phyloP scores from a whole-genome alignment of 306 rosid genomes.

The Quercus variabilis region DNA sequence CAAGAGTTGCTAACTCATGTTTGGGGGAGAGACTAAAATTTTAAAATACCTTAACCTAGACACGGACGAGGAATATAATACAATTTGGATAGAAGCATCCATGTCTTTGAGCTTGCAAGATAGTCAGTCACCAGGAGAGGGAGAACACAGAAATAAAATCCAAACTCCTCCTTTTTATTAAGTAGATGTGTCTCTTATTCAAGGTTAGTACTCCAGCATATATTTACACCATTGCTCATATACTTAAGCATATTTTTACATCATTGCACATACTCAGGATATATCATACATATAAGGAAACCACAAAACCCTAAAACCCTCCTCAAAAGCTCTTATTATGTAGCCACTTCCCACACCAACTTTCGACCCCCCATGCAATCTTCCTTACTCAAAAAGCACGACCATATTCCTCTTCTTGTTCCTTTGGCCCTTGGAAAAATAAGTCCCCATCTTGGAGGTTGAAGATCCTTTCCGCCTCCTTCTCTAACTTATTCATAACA shows the following conservation, averaged over 20 bases:
- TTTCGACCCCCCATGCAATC: neutral
- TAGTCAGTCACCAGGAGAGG: too few species aligned
- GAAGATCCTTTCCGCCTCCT: slow-evolving; percentile 45
- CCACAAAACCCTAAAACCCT: neutral
- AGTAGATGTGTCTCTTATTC: neutral
- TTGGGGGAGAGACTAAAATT: too few species aligned
- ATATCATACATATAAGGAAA: neutral
- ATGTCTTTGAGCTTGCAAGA: too few species aligned
- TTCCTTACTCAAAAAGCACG: slow-evolving; percentile 25
- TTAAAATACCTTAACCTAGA: too few species aligned
- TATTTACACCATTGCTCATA: neutral
- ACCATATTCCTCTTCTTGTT: slow-evolving; percentile 6
- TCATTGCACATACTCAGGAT: neutral
- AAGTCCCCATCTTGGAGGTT: slow-evolving; percentile 32
- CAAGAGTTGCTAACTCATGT: too few species aligned
- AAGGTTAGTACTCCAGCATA: neutral
- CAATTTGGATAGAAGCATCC: too few species aligned
- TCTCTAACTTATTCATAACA: slow-evolving; percentile 46
- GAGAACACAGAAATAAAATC: too few species aligned
- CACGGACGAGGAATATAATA: too few species aligned
- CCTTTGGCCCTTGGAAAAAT: slow-evolving; percentile 43
- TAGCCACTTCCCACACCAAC: too few species aligned
- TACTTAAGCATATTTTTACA: too few species aligned
- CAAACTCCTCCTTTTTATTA: too few species aligned
- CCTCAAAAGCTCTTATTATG: neutral